Evolutionary conservation across 495 filamentous ascomycete species (phyloP), one percentile per base, ranked within the genome.

Genomic region (Aspergillus biplanus): DNA sequence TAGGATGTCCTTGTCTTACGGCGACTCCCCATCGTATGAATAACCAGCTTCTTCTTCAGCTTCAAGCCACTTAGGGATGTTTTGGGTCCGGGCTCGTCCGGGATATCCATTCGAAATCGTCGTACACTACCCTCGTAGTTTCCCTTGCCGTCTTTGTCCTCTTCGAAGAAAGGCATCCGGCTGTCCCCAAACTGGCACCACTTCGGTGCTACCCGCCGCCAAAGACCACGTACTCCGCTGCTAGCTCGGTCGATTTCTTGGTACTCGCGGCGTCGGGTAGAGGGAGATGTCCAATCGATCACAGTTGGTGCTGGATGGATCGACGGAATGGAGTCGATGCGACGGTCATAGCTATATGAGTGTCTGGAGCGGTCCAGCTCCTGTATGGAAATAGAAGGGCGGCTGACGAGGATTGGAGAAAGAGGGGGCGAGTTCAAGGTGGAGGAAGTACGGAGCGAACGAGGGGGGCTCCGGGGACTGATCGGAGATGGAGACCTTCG

Each of bases 161-260:
- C 75, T 58, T 82, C 77, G 39, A 78, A 79, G 67, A 83, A 78
- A 1, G 78, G 73, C 11, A 63, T 72, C 31, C 76, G 65, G 33
- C 65, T 56, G 33, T 76, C 70, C 0, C 68, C 58, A 11, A 69
- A 63, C 7, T 74, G 75, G 56, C 76, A 79, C 71, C 79, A 80
- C 39, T 73, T 67, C 0, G 80, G 79, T 7, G 79, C 79, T 3
- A 81, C 73, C 0, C 73, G 73, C 0, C 78, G 75, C 74, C 79
- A 80, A 7, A 82, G 60, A 5, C 81, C 79, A 0, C 81, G 75
- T 7, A 82, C 65, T 7, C 81, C 81, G 9, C 72, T 72, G 58
- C 71, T 79, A n/a, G 78, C 76, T 0, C 76, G 78, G 68, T 83
- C 79, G 59, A 83, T 83, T 50, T 81, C 78, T 50, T 80, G 71